Percentiles rank a stretch among this genome's conserved stretches.
phyloP scores from a whole-genome alignment of 768 basidiomycete species.

The Rhodotorula sphaerocarpa region DNA sequence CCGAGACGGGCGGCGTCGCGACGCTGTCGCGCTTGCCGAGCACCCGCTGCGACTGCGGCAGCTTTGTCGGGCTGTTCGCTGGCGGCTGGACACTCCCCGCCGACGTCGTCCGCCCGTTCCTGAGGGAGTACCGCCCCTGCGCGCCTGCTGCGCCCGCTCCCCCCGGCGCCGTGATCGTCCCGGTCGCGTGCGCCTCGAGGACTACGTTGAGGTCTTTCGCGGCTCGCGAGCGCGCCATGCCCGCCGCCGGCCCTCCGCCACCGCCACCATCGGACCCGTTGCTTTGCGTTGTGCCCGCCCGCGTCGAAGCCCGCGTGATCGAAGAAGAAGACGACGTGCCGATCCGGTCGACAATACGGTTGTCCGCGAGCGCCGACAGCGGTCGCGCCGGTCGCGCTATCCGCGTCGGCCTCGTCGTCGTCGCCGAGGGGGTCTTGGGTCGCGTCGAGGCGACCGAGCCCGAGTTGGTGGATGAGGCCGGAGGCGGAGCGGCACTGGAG shows the following conservation, averaged over 20 bases:
- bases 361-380: constrained; percentile 24
- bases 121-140: constrained; percentile 17
- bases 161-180: too few species aligned
- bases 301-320: neutral
- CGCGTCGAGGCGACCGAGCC: constrained; percentile 2
- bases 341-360: constrained; percentile 21
- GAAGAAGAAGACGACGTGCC: neutral
- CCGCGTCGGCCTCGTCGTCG: constrained; percentile 16
- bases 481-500: neutral
- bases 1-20: neutral
- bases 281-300: neutral
- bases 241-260: too few species aligned
- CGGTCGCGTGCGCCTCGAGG: constrained; percentile 12
- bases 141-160: neutral
- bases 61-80: constrained; percentile 15
- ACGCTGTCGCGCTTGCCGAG: constrained; percentile 19
- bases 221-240: constrained; percentile 2
- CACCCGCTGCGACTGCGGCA: constrained; percentile 19
- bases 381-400: constrained; percentile 19
- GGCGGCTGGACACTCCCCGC: neutral
- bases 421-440: constrained; percentile 7
- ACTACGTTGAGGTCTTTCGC: constrained; percentile 31
- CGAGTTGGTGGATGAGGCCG: neutral
- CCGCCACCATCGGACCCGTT: too few species aligned
- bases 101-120: constrained; percentile 7